Evolutionary conservation across 352 stramenopile genomes (phyloP).

Genomic region (Aphanomyces stellatus): DNA sequence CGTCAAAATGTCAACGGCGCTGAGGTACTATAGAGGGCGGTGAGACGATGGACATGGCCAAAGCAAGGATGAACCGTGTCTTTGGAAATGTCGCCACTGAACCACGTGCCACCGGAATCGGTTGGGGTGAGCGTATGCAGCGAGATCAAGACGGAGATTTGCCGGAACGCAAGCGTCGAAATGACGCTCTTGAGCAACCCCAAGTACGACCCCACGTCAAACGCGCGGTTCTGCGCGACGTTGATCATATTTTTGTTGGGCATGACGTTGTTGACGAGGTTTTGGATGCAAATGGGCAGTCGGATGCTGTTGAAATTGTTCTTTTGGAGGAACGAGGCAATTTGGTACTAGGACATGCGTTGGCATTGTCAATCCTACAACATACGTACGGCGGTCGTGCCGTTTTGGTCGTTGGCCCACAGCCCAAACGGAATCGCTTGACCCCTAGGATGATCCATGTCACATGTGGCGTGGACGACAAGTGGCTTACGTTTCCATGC

Average conservation of each 20-base stretch:
- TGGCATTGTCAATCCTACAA: not conserved
- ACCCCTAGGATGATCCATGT: slow-evolving; percentile 25
- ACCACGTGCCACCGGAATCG: slow-evolving; percentile 46
- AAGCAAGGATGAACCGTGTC: slow-evolving; percentile 31
- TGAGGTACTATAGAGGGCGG: slow-evolving; percentile 36
- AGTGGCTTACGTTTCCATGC: slow-evolving; percentile 46
- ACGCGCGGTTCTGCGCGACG: slow-evolving; percentile 48
- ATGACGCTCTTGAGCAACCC: slow-evolving; percentile 51
- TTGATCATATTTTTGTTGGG: slow-evolving; percentile 52
- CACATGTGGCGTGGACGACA: slow-evolving; percentile 17
- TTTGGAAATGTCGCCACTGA: slow-evolving; percentile 32
- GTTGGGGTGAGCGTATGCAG: slow-evolving; percentile 46
- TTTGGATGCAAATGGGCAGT: slow-evolving; percentile 44
- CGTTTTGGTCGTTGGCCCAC: slow-evolving; percentile 62
- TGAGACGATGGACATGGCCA: not conserved
- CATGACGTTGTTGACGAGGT: slow-evolving; percentile 33
- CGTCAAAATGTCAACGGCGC: slow-evolving; percentile 43
- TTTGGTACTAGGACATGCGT: slow-evolving; percentile 30
- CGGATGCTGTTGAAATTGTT: slow-evolving; percentile 76
- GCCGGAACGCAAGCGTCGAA: slow-evolving; percentile 41
- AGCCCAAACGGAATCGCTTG: slow-evolving; percentile 50
- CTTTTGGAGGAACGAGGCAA: slow-evolving; percentile 42
- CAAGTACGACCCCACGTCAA: slow-evolving; percentile 57
- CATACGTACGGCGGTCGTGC: slow-evolving; percentile 35
- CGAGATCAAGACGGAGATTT: slow-evolving; percentile 61